These are phyloP conservation scores for Pichia cabralensis DNA, from an alignment of 805 yeast genomes.

Conservation along the genomic window DNA sequence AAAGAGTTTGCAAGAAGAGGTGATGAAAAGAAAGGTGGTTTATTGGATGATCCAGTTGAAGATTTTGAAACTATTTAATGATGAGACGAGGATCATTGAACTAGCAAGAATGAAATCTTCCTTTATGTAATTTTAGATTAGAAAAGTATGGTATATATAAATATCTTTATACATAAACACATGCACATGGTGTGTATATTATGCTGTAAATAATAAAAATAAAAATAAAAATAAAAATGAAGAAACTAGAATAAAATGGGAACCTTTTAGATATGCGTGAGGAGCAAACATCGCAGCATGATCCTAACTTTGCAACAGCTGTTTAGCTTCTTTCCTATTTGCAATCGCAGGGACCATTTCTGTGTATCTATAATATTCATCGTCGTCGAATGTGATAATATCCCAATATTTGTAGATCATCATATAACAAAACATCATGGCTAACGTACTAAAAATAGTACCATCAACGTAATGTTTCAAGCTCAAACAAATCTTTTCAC, in stretches of 20 bases:
- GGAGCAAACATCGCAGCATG: no score
- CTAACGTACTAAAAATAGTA: slow-evolving; percentile 68
- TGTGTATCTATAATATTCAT: slow-evolving; percentile 54
- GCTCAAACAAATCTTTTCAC: slow-evolving; percentile 53
- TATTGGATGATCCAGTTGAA: slow-evolving; percentile 21
- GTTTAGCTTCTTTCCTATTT: slow-evolving; percentile 11
- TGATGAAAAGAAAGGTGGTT: slow-evolving; percentile 32
- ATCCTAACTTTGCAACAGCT: slow-evolving; percentile 6
- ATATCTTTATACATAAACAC: no score
- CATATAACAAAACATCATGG: slow-evolving; percentile 78
- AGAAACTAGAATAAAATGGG: no score
- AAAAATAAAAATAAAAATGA: not conserved
- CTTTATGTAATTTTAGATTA: not conserved
- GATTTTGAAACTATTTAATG: slow-evolving; percentile 21
- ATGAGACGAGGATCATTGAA: no score
- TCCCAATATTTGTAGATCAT: slow-evolving; percentile 97
- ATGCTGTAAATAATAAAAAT: no score
- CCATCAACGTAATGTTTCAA: slow-evolving; percentile 89
- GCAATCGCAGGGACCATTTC: slow-evolving; percentile 17
- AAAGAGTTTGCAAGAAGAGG: slow-evolving; percentile 41
- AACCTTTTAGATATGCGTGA: no score
- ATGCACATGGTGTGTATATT: no score
- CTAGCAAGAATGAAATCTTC: no score
- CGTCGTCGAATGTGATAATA: slow-evolving; percentile 87
- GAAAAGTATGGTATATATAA: not conserved